Evolutionary conservation across 495 filamentous ascomycete genomes (phyloP), one percentile per base, ranked within the genome.

Genomic region (Parachaetomium inaequale): DNA sequence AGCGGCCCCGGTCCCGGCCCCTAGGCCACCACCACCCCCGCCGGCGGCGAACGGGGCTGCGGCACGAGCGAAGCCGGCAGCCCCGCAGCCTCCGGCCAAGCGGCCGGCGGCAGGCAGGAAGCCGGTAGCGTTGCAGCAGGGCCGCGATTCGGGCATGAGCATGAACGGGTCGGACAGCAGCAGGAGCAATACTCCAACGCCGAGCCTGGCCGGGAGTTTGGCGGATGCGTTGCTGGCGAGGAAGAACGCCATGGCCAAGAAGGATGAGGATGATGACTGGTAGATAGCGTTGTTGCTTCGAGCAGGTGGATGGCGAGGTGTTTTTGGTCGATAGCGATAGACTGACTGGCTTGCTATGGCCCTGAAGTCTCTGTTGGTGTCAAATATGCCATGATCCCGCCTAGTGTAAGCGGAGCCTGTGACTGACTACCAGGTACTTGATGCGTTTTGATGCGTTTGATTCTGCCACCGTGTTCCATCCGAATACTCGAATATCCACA

Each of bases 51-150:
- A 84, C 65, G 75, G 74, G 7, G 66, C 79, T 28, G 74, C 79
- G 29, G 77, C 75, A 57, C 83, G 83, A 53, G 80, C 78, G 55
- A 96, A 93, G 69, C 87, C 91, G 0, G 82, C 83, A 0, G 89
- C 91, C 2, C 92, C 91, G 2, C 86, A 88, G 54, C 93, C 93
- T 0, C 93, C 93, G 0, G 85, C 86, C 11, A 98, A 97, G 77
- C 82, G 93, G n/a, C 93, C 94, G 11, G 81, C 78, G 21, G 81
- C 78, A 3, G 81, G 76, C 4, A 85, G 84, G 53, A 89, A 86
- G 67, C 91, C 92, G 0, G 81, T 85, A 11, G 80, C 82, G 4
- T 76, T 85, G 11, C 86, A 87, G 10, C 85, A 87, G 52, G 85
- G 84, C 5, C 78, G 87, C 6, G 90, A 91, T 65, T 91, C 84